Base-by-base conservation (phyloP, 805 yeast genomes). In the Cyberlindnera nakhonratchasimensis region DNA sequence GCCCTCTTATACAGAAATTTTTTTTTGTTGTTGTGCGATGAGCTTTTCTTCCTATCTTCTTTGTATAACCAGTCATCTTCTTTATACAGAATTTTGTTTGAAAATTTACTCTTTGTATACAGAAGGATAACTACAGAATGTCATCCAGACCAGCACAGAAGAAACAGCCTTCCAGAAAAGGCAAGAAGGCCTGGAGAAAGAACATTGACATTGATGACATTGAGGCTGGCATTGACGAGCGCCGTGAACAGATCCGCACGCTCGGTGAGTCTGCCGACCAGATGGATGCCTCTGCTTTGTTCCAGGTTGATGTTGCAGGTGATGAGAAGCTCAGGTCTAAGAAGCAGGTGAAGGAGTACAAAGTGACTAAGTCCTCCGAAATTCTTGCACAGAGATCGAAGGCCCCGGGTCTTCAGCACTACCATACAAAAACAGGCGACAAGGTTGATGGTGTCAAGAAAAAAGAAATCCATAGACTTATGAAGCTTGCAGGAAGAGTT, bases 131-230 rank as follows among this genome's bases (percentile, higher is more conserved):
- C 34, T 3, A 21, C 52, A 64, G 71, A 70, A 65, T 47, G 50
- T 64, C 5, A 64, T 6, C 65, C 39, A 72, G 79, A 62, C 87
- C 90, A 12, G 61, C 77, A 18, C 80, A 75, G 52, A 73, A 71
- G 52, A 67, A 67, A 33, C 96, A 90, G 65, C 58, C 84, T 5
- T 88, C 96, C 7, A 75, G 98, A 58, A 93, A 93, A 69, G 96
- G 96, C 33, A 91, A 86, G 73, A 82, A 76, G 61, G 80, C 96
- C 5, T 87, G 97, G 95, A 79, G 96, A 61, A 88, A 88, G 65
- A 87, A 93, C 63, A 85, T 93, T 45, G 96, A 93, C 62, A 67
- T 93, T 16, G 80, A 78, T 19, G 96, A 88, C 50, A 70, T 93
- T 37, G 88, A 85, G 57, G 63, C 66, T 24, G 84, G 83, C 11